Evolutionary conservation across 2,329 filamentous ascomycete species (phyloP), one percentile per base, ranked within the genome.

Genomic region (Diaporthe ampelina): DNA sequence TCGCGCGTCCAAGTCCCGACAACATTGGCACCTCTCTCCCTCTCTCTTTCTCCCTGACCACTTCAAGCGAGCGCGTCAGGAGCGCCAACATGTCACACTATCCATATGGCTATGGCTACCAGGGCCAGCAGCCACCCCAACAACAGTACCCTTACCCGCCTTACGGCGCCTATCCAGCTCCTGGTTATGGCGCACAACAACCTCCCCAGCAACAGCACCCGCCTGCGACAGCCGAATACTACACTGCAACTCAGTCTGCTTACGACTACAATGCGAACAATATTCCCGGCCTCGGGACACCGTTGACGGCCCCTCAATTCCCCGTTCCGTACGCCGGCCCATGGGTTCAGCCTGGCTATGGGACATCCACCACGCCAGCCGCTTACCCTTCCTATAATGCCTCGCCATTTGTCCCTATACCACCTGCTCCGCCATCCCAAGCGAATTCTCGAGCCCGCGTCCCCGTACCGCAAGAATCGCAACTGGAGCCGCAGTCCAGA

Each of bases 31-130:
- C 75, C 48, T 40, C 65, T 74, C 68, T 69, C 69, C 71, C 65
- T 73, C 68, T 73, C 10, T 13, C 65, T 74, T 65, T 70, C 69
- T 71, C 65, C 73, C 68, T 74, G 58, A 72, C 61, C 56, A 75
- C 65, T 59, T 56, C 76, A 63, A 73, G 59, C 59, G 24, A 54
- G 50, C 48, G 69, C 29, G 29, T 73, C 52, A 78, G 74, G 57
- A 87, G 65, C 24, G 35, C 72, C 52, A 78, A 74, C 50, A 87
- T 87, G 84, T 81, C 85, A 52, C 82, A 84, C 63, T 83, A 83
- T 74, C 81, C 82, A 21, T 83, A 83, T 68, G 79, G 80, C 63
- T 82, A 84, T 73, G 78, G 79, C 76, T 79, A 77, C 73, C 76
- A 76, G 17, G 79, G 80, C 73, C 81, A 80, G n/a, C 80, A 80